Percentiles rank a stretch among this genome's conserved stretches.
Evolutionary conservation across 805 yeast species (phyloP).

Genomic region (Wickerhamomyces alni): DNA sequence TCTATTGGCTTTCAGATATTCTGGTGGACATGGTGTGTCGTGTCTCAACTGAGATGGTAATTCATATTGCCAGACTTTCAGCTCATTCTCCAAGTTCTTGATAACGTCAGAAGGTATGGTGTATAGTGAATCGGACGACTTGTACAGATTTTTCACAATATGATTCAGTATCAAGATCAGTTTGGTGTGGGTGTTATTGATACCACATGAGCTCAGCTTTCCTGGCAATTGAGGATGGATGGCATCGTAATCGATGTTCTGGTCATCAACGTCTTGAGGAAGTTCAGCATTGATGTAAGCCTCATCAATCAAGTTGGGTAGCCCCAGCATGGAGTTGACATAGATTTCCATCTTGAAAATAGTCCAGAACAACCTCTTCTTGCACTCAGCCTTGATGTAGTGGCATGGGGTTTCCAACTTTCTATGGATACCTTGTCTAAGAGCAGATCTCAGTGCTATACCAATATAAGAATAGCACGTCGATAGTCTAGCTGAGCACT

Average conservation of each 20-base stretch:
- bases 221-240: constrained; percentile 28
- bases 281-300: constrained; percentile 84
- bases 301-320: constrained; percentile 71
- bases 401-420: constrained; percentile 41
- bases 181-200: constrained; percentile 82
- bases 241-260: constrained; percentile 40
- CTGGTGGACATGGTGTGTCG: constrained; percentile 28
- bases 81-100: constrained; percentile 60
- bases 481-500: constrained; percentile 81
- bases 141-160: constrained; percentile 69
- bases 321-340: constrained; percentile 81
- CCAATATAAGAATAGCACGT: constrained; percentile 90
- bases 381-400: constrained; percentile 75
- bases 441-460: constrained; percentile 74
- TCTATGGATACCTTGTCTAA: constrained; percentile 79
- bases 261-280: constrained; percentile 83
- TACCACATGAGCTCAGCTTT: constrained; percentile 33
- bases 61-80: constrained; percentile 67
- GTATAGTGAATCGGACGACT: constrained; percentile 38
- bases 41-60: constrained; percentile 74
- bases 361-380: constrained; percentile 84
- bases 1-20: constrained; percentile 68
- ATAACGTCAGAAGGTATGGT: constrained; percentile 41
- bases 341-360: constrained; percentile 88
- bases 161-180: constrained; percentile 64